Base-by-base conservation (phyloP, 2,329 filamentous ascomycete genomes). In the Scytalidium sp. region DNA sequence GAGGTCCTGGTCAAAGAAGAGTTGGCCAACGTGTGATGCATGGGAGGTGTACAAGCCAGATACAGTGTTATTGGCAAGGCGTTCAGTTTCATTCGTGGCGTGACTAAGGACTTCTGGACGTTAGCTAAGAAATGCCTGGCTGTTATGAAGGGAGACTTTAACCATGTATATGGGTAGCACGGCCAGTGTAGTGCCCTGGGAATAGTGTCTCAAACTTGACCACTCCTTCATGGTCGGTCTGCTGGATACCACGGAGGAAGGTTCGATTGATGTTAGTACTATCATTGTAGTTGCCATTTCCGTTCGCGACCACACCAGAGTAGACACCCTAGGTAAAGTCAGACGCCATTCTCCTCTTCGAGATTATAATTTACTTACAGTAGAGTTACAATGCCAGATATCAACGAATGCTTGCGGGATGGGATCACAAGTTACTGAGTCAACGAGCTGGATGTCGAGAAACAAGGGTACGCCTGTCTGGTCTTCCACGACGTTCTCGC, bases 1-100 rank as follows among this genome's bases (percentile, higher is more conserved):
- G n/a, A 87, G 74, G 52, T 73, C 69, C 62, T 85, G 78, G 62
- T 85, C 81, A 62, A 84, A 83, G 73, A 83, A 87, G 46, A 84
- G 64, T 63, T 88, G 83, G 22, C 83, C 83, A 39, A 85, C 74
- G 67, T 87, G 81, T 29, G 25, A 29, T 29, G 25, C 25, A 13
- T 29, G 25, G 13, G 78, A 75, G 50, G 79, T 73, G 50, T 67
- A 71, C 22, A 73, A 71, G 52, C 73, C 77, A 41, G 67, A 66
- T 52, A 80, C 78, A 46, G 76, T 77, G 62, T 78, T 59, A 64
- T 75, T 75, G 20, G 60, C 43, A 13, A 29, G 25, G 13, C 25
- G 25, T 29, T 29, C 25, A 13, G 25, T 29, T 29, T 29, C 39
- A 61, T 29, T 29, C 25, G 25, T 29, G 25, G 25, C 25, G 25